Evolutionary conservation across 1,284 basidiomycete species (phyloP).

Genomic region (Exobasidium rhododendri): DNA sequence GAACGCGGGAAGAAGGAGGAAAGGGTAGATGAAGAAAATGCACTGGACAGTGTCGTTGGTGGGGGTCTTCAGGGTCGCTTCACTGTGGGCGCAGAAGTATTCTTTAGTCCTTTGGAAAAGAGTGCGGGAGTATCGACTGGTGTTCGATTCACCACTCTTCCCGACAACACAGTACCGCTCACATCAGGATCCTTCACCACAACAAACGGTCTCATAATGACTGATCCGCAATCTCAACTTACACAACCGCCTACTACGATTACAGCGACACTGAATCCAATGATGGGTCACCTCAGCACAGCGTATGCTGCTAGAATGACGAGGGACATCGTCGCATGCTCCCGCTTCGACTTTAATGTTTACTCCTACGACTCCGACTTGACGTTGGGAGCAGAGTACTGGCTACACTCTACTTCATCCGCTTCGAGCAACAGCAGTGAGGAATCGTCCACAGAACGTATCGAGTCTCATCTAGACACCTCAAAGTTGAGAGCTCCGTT

Average conservation of each 20-base stretch:
- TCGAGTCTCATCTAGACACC: not conserved
- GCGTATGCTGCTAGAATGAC: slow-evolving; percentile 87
- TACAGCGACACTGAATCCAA: slow-evolving; percentile 90
- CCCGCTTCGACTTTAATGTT: slow-evolving; percentile 84
- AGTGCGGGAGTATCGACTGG: slow-evolving; percentile 92
- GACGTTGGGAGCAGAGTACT: slow-evolving; percentile 65
- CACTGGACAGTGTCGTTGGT: slow-evolving; percentile 63
- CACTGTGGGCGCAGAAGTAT: slow-evolving; percentile 87
- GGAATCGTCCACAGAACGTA: not conserved
- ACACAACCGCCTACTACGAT: slow-evolving; percentile 76
- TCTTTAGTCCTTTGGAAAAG: slow-evolving; percentile 85
- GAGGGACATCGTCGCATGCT: slow-evolving; percentile 78
- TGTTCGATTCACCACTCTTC: slow-evolving; percentile 82
- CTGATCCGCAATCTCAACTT: not conserved
- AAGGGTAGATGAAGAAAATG: slow-evolving; percentile 59
- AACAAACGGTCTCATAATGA: not conserved
- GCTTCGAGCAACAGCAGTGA: slow-evolving; percentile 10
- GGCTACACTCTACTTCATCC: slow-evolving; percentile 20
- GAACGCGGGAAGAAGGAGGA: slow-evolving; percentile 50
- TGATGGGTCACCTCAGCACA: slow-evolving; percentile 87
- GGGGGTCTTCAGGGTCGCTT: slow-evolving; percentile 78
- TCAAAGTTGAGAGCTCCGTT: not conserved
- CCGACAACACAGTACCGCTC: slow-evolving; percentile 61
- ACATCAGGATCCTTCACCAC: slow-evolving; percentile 36
- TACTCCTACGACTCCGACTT: slow-evolving; percentile 96